These are phyloP conservation scores for Ruellia speciosa DNA, from an alignment of 305 asterid species.

Conservation along the genomic window DNA sequence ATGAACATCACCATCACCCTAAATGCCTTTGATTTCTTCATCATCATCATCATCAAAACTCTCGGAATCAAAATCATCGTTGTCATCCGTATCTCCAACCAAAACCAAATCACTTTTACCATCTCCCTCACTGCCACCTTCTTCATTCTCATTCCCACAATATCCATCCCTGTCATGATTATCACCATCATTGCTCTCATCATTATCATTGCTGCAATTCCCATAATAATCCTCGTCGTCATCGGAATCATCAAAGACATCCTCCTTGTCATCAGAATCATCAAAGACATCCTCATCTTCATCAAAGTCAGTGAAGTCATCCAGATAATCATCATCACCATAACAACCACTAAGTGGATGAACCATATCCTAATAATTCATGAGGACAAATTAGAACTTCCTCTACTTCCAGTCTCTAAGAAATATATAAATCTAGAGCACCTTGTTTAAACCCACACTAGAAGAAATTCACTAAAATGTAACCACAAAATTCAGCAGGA, in stretches of 20 bases:
- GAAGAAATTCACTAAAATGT: conserved; percentile 1
- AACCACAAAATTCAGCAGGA: conserved; percentile 1
- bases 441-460: conserved; percentile 12
- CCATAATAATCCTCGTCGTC: conserved; percentile 8
- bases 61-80: conserved; percentile 16
- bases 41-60: conserved; percentile 25
- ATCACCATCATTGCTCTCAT: conserved; percentile 25
- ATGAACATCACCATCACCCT: conserved; percentile 20
- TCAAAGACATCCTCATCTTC: conserved; percentile 22
- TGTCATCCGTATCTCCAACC: conserved; percentile 20
- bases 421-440: conserved; percentile 21
- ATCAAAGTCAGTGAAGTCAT: conserved; percentile 24
- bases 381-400: conserved; percentile 36
- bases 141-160: conserved; percentile 27
- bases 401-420: conserved; percentile 22
- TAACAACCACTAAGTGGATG: conserved; percentile 25
- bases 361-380: conserved; percentile 40
- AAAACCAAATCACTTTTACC: conserved; percentile 19
- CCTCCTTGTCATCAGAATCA: conserved; percentile 21
- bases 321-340: conserved; percentile 29
- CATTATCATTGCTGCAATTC: conserved; percentile 2
- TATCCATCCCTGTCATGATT: conserved; percentile 20
- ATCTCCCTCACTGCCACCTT: conserved; percentile 21
- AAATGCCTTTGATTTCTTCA: too few species aligned
- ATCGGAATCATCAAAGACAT: conserved; percentile 18